Base-by-base conservation (phyloP, 495 filamentous ascomycete species). In the Lophium mytilinum region DNA sequence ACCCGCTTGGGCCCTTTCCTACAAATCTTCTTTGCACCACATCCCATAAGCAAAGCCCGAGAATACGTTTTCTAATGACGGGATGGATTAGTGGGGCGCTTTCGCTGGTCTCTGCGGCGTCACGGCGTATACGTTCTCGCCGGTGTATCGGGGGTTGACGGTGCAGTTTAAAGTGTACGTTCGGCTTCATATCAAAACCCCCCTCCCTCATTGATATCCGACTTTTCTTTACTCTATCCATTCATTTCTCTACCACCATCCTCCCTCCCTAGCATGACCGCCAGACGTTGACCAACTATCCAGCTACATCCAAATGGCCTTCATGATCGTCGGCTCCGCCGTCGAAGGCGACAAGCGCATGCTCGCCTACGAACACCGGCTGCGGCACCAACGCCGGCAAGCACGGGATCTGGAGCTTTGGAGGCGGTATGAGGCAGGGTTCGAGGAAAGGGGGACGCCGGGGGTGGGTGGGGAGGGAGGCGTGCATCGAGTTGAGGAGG, bases 121-220 rank as follows among this genome's bases (percentile, higher is more conserved):
- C 18, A 24, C 76, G 9, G 84, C 77, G 1, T 86, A 82, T 61
- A 65, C 69, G 37, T 66, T 83, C 53, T 84, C 83, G 15, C 89
- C 88, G 8, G 62, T 96, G 12, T 96, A 95, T 64, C 81, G 89
- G 24, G 81, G 86, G 0, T 67, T 95, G 61, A 96, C 90, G 1
- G 74, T 90, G 17, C 90, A 95, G 68, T 96, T 95, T 72, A 96
- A 95, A 74, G 82, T 91, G 75, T 88, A 79, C 60, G 82, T 72
- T 48, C 45, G 4, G 0, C 45, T 21, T 18, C 37, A 52, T 41
- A 6, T 21, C 48, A 24, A n/a, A n/a, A n/a, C n/a, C n/a, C 34
- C 41, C 50, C 15, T 50, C 48, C 30, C 58, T 47, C 41, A 40
- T 37, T 43, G 37, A 19, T 17, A 10, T 34, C 56, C 34, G 35